These are phyloP conservation scores for Phycomyces blakesleeanus DNA, from an alignment of 192 early-diverging fungal genomes.

Conservation along the genomic window DNA sequence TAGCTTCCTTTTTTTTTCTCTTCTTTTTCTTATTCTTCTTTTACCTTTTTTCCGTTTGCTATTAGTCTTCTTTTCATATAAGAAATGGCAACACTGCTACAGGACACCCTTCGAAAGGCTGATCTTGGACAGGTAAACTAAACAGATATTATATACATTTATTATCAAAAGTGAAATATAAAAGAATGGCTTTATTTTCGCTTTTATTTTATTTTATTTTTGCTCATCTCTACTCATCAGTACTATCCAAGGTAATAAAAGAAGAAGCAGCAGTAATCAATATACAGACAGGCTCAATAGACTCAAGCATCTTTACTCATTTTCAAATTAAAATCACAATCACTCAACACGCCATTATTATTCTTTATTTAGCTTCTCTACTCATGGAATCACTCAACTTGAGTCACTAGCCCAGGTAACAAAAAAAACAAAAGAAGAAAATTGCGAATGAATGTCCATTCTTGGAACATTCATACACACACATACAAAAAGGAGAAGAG, in stretches of 20 bases:
- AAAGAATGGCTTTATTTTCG: neutral
- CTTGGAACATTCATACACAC: neutral
- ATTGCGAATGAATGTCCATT: no score
- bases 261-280: neutral
- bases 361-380: conserved; percentile 47
- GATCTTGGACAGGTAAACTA: conserved; percentile 53
- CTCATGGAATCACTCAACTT: conserved; percentile 53
- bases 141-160: conserved; percentile 1
- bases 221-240: neutral
- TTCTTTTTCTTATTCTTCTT: neutral
- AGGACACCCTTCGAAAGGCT: conserved; percentile 63
- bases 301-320: neutral
- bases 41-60: neutral
- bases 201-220: neutral
- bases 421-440: neutral
- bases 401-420: conserved; percentile 60
- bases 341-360: no score
- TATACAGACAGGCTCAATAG: no score
- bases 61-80: conserved; percentile 6
- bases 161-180: neutral
- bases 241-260: conserved; percentile 16
- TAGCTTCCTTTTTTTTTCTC: conserved; percentile 1
- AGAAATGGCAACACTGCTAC: conserved; percentile 41
- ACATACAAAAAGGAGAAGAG: neutral
- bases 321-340: no score